Evolutionary conservation across 2,329 filamentous ascomycete species (phyloP).

Genomic region (Dendrostoma leiphaemia): DNA sequence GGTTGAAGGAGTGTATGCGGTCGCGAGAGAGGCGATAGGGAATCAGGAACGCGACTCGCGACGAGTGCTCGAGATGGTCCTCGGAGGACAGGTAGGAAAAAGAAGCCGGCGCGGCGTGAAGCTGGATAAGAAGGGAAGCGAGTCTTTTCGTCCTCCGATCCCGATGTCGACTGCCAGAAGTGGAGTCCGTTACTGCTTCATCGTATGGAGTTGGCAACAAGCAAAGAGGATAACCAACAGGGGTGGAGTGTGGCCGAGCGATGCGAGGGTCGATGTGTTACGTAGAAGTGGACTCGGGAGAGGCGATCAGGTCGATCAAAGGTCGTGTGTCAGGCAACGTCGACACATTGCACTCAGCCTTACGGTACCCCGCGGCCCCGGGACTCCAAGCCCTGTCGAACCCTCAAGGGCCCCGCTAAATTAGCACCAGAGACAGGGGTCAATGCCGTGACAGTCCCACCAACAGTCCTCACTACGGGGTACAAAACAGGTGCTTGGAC

Average conservation of each 20-base stretch:
- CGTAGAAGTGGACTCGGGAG: no score
- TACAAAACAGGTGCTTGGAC: no score
- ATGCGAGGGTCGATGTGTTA: not conserved
- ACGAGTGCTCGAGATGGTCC: no score
- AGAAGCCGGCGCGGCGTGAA: not conserved
- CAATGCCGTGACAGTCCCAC: not conserved
- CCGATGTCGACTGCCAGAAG: not conserved
- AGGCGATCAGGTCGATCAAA: no score
- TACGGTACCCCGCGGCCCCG: not conserved
- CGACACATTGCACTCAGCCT: not conserved
- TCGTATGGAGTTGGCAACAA: not conserved
- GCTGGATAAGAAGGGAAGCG: not conserved
- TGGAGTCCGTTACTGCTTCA: not conserved
- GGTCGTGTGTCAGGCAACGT: no score
- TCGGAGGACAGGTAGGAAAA: not conserved
- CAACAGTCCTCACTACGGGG: no score
- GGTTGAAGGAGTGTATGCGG: not conserved
- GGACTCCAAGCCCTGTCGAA: not conserved
- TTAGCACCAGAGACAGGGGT: not conserved
- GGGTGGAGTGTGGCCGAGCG: not conserved
- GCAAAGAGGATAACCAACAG: not conserved
- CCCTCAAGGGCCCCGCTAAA: constrained; percentile 11
- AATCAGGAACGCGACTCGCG: not conserved
- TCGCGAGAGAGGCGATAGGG: not conserved
- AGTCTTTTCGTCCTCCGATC: not conserved